Evolutionary conservation across 306 rosid genomes (phyloP).

Genomic region (Quercus alba): DNA sequence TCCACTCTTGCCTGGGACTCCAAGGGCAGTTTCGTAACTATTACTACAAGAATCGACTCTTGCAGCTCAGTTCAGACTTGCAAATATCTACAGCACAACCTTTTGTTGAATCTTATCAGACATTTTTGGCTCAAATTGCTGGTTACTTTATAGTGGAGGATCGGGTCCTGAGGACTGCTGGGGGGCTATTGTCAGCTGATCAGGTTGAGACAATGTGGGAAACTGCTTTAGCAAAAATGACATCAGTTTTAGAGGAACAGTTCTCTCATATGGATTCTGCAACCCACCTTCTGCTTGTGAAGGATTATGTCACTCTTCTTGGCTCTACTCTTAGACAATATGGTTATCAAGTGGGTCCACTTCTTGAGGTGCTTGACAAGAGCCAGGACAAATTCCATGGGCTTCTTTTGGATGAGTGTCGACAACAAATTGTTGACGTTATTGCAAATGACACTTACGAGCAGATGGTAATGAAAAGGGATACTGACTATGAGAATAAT

Average conservation of each 20-base stretch:
- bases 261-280: slow-evolving; percentile 74
- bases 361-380: slow-evolving; percentile 65
- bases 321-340: slow-evolving; percentile 70
- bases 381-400: slow-evolving; percentile 64
- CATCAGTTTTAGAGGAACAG: slow-evolving; percentile 63
- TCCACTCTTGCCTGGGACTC: slow-evolving; percentile 79
- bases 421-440: slow-evolving; percentile 44
- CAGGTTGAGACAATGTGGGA: slow-evolving; percentile 89
- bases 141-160: slow-evolving; percentile 96
- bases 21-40: slow-evolving; percentile 75
- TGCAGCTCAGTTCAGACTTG: slow-evolving; percentile 85
- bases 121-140: slow-evolving; percentile 79
- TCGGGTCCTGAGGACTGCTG: slow-evolving; percentile 76
- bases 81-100: slow-evolving; percentile 72
- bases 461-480: slow-evolving; percentile 85
- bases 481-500: slow-evolving; percentile 65
- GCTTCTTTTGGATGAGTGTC: slow-evolving; percentile 75
- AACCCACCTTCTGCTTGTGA: slow-evolving; percentile 79
- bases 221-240: slow-evolving; percentile 62
- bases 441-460: slow-evolving; percentile 68
- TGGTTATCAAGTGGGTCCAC: slow-evolving; percentile 71
- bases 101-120: slow-evolving; percentile 77
- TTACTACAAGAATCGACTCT: slow-evolving; percentile 77
- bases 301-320: slow-evolving; percentile 89
- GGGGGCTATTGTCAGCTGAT: slow-evolving; percentile 60